Evolutionary conservation across 768 basidiomycete genomes (phyloP).

Genomic region (Suillus occidentalis): DNA sequence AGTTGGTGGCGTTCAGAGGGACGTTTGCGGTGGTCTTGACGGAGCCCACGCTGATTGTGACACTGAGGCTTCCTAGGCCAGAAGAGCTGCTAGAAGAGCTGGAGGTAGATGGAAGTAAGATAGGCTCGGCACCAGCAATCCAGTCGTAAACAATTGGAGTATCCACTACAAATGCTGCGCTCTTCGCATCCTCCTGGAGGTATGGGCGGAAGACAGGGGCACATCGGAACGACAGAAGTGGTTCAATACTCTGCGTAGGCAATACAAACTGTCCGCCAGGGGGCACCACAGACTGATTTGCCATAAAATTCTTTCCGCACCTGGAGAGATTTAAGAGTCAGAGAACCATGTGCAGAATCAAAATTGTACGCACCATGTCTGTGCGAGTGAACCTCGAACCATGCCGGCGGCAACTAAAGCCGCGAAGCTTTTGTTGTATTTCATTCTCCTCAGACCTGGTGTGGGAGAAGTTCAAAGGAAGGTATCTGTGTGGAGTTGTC

Average conservation of each 20-base stretch:
- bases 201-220: constrained; percentile 48
- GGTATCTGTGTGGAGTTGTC: background rate
- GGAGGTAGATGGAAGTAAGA: constrained; percentile 20
- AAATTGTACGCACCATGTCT: constrained; percentile 24
- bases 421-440: constrained; percentile 6
- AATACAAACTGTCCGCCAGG: constrained; percentile 47
- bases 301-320: constrained; percentile 53
- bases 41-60: constrained; percentile 33
- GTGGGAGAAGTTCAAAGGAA: background rate
- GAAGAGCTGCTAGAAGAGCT: background rate
- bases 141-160: constrained; percentile 36
- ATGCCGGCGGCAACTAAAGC: constrained; percentile 15
- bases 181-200: constrained; percentile 39
- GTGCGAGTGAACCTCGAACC: constrained; percentile 17
- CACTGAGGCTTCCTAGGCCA: constrained; percentile 17
- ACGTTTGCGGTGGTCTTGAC: constrained; percentile 28
- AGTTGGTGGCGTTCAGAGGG: constrained; percentile 38
- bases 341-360: background rate
- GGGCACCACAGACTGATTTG: constrained; percentile 39
- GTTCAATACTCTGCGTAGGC: constrained; percentile 32
- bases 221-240: constrained; percentile 48
- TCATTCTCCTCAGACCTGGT: constrained; percentile 15
- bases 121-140: constrained; percentile 34
- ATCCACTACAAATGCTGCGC: constrained; percentile 36
- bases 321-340: constrained; percentile 24